phyloP scores from a whole-genome alignment of 495 filamentous ascomycete species.

The Beverwykella pulmonaria region DNA sequence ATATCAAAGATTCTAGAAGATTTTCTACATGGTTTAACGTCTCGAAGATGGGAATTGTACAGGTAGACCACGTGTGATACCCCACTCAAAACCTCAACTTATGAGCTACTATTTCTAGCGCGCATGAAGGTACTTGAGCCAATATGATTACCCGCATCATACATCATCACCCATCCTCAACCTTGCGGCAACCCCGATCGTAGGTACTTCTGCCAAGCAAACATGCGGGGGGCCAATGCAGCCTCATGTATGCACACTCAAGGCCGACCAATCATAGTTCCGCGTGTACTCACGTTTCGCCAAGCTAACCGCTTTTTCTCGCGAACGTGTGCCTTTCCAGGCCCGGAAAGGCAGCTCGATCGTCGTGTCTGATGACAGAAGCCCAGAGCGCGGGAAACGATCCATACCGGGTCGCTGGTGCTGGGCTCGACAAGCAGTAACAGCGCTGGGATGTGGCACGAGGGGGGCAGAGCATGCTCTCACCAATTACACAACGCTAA shows the following conservation, averaged over 20 bases:
- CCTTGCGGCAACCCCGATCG: too few species aligned
- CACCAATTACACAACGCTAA: not conserved
- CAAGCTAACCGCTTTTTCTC: not conserved
- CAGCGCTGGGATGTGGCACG: slow-evolving; percentile 21
- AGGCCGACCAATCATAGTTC: not conserved
- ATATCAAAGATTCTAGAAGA: too few species aligned
- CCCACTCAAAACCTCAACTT: too few species aligned
- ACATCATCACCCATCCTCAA: too few species aligned
- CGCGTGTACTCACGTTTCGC: slow-evolving; percentile 1
- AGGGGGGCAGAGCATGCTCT: not conserved
- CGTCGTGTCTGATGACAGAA: slow-evolving; percentile 1
- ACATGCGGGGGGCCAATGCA: not conserved
- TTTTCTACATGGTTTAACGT: too few species aligned
- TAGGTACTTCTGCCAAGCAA: too few species aligned
- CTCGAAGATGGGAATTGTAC: too few species aligned
- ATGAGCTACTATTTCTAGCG: too few species aligned
- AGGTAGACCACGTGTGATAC: too few species aligned
- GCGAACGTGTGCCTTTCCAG: not conserved
- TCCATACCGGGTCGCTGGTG: slow-evolving; percentile 12
- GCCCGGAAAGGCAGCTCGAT: slow-evolving; percentile 13
- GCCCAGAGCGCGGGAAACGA: not conserved
- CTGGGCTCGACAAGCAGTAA: slow-evolving; percentile 17
- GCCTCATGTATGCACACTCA: not conserved
- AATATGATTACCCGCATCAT: too few species aligned
- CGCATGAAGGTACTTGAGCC: too few species aligned